Evolutionary conservation across 305 asterid species (phyloP).

Genomic region (Fraxinus albicans): DNA sequence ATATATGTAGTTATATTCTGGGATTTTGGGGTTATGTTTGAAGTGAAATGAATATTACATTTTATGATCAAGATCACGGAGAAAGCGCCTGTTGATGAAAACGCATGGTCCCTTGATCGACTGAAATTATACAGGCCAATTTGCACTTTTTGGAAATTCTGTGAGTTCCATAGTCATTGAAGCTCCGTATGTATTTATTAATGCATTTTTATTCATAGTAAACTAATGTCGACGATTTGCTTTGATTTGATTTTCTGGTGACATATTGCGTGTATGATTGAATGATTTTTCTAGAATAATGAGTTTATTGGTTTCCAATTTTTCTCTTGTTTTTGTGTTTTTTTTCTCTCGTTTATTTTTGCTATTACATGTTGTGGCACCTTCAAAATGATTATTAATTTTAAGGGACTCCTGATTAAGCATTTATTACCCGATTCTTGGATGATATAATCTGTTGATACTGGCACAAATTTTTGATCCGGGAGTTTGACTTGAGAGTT

Average conservation of each 20-base stretch:
- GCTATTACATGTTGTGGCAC: neutral
- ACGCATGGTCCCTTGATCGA: slow-evolving; percentile 30
- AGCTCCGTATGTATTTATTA: slow-evolving; percentile 29
- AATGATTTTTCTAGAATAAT: neutral
- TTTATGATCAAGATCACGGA: neutral
- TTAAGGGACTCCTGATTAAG: neutral
- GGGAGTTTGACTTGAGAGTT: slow-evolving; percentile 13
- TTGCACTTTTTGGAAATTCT: slow-evolving; percentile 20
- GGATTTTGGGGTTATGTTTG: slow-evolving; percentile 16
- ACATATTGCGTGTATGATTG: slow-evolving; percentile 9
- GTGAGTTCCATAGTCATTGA: slow-evolving; percentile 18
- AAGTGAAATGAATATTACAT: neutral
- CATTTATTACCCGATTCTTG: neutral
- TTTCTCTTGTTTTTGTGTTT: neutral
- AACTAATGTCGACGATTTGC: slow-evolving; percentile 6
- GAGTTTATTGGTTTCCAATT: neutral
- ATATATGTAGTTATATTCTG: neutral
- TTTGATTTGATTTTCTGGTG: neutral
- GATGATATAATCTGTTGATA: neutral
- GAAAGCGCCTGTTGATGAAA: neutral
- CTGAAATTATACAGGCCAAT: slow-evolving; percentile 23
- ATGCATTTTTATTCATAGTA: slow-evolving; percentile 1
- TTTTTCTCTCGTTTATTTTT: neutral
- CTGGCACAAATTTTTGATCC: neutral
- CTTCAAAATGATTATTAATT: neutral